These are phyloP conservation scores for Exophiala viscosa DNA, from an alignment of 2,329 filamentous ascomycete species.

Conservation along the genomic window DNA sequence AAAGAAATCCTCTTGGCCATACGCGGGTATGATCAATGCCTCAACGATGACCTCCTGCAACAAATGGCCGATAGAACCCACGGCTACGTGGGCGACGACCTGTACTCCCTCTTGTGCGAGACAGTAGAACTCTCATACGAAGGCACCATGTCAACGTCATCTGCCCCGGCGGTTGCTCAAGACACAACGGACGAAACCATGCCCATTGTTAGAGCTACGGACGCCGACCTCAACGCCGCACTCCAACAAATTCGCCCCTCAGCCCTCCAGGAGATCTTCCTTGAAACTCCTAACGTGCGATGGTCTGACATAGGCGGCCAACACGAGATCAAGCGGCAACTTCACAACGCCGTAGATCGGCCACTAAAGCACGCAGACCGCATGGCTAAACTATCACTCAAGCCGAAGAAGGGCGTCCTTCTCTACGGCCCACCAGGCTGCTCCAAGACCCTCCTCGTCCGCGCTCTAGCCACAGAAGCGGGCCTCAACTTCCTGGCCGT, in stretches of 20 bases:
- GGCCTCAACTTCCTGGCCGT: slow-evolving; percentile 92
- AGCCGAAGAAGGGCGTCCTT: slow-evolving; percentile 74
- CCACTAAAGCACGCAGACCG: slow-evolving; percentile 53
- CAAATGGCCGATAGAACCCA: slow-evolving; percentile 72
- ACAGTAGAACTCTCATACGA: slow-evolving; percentile 35
- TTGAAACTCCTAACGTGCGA: slow-evolving; percentile 78
- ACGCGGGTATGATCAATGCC: slow-evolving; percentile 45
- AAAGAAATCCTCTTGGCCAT: slow-evolving; percentile 69
- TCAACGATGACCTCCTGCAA: slow-evolving; percentile 52
- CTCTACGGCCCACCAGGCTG: slow-evolving; percentile 92
- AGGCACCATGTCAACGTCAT: background rate
- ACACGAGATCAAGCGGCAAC: slow-evolving; percentile 63
- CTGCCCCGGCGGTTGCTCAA: background rate
- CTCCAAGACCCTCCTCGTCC: slow-evolving; percentile 88
- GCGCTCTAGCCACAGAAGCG: slow-evolving; percentile 85
- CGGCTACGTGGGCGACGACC: slow-evolving; percentile 77
- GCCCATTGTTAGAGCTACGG: slow-evolving; percentile 22
- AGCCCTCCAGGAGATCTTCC: slow-evolving; percentile 82
- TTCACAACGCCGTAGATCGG: slow-evolving; percentile 57
- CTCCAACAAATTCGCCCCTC: slow-evolving; percentile 70
- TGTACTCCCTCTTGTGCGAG: slow-evolving; percentile 60
- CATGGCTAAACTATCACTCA: slow-evolving; percentile 50
- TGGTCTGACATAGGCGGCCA: slow-evolving; percentile 91
- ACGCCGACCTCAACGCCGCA: slow-evolving; percentile 61
- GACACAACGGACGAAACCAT: background rate